Percentiles rank a stretch among this genome's conserved stretches.
Evolutionary conservation across 768 basidiomycete species (phyloP).

Genomic region (Porphyrellus cyaneotinctus): DNA sequence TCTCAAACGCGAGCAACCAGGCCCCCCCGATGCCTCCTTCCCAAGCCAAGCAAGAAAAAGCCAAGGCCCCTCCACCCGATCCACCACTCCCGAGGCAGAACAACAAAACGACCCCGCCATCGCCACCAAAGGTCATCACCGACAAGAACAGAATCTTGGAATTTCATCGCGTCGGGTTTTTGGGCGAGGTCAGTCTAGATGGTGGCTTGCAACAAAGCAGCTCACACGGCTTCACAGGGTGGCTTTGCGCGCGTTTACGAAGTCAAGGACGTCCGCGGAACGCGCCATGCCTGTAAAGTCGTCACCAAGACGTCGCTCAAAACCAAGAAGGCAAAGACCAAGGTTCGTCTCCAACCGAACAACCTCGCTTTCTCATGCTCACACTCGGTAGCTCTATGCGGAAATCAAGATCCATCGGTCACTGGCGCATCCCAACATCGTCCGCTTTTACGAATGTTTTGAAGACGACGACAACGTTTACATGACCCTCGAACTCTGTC

Average conservation of each 20-base stretch:
- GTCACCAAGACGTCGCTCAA: slow-evolving; percentile 89
- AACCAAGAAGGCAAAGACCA: slow-evolving; percentile 96
- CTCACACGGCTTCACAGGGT: slow-evolving; percentile 42
- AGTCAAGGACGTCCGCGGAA: slow-evolving; percentile 67
- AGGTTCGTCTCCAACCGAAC: slow-evolving; percentile 46
- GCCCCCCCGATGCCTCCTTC: slow-evolving; percentile 25
- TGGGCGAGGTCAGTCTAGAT: slow-evolving; percentile 67
- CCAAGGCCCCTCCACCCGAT: slow-evolving; percentile 40
- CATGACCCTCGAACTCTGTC: slow-evolving; percentile 92
- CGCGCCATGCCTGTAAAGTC: slow-evolving; percentile 84
- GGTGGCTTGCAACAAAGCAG: background rate
- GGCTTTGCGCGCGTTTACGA: slow-evolving; percentile 98
- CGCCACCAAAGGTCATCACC: slow-evolving; percentile 71
- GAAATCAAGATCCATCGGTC: slow-evolving; percentile 98
- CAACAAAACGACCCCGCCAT: slow-evolving; percentile 75
- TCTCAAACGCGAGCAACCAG: slow-evolving; percentile 40
- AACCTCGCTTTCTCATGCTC: background rate
- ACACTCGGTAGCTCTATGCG: slow-evolving; percentile 72
- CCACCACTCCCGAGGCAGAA: slow-evolving; percentile 80
- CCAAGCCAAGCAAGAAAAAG: slow-evolving; percentile 38
- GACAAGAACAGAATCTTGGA: slow-evolving; percentile 56
- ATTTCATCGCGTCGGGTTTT: slow-evolving; percentile 72
- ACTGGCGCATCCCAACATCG: slow-evolving; percentile 89
- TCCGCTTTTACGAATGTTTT: slow-evolving; percentile 88
- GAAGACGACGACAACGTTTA: slow-evolving; percentile 96